Evolutionary conservation across 768 basidiomycete species (phyloP), one percentile per base, ranked within the genome.

Genomic region (Serendipita sp.): DNA sequence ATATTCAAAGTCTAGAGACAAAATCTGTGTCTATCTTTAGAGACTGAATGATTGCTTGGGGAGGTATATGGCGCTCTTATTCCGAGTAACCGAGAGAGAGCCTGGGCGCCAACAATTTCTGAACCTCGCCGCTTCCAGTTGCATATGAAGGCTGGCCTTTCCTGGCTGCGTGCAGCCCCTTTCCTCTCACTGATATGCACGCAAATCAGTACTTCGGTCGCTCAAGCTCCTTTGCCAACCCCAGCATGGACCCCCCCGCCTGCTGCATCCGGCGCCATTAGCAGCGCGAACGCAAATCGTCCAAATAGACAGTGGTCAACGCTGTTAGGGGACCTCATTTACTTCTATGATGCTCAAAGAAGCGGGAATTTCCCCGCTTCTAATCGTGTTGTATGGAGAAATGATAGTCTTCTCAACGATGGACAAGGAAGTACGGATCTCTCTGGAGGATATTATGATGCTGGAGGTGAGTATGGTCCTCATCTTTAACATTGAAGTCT

Each of bases 301-400:
- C 83, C 87, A 43, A 92, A 92, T 70, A 68, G 80, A 2, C 88
- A 92, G 70, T 95, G 92, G 90, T 79, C 84, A 3, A 85, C 77
- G 56, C 72, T 95, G 2, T 79, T 95, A 0, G 93, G 92, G 2
- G 83, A 86, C 70, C 72, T 86, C 28, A 70, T 95, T 28, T 95
- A 83, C 69, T 95, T 95, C 72, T 96, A 93, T 69, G 93, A 96
- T 65, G 91, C 85, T 1, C 93, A 96, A 69, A 78, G 93, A 20
- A 88, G 87, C 61, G 93, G 93, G 16, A 76, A 77, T 44, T 78
- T 95, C 16, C 80, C 85, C 0, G 68, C 73, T 13, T 76, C 76
- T 3, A 89, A 88, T 64, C 80, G 93, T 42, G 89, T 94, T 1
- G 69, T 80, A 26, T 97, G 94, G 94, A 77, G 93, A 61, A 96